phyloP scores from a whole-genome alignment of 345 rosid genomes.

The Luvunga scandens region DNA sequence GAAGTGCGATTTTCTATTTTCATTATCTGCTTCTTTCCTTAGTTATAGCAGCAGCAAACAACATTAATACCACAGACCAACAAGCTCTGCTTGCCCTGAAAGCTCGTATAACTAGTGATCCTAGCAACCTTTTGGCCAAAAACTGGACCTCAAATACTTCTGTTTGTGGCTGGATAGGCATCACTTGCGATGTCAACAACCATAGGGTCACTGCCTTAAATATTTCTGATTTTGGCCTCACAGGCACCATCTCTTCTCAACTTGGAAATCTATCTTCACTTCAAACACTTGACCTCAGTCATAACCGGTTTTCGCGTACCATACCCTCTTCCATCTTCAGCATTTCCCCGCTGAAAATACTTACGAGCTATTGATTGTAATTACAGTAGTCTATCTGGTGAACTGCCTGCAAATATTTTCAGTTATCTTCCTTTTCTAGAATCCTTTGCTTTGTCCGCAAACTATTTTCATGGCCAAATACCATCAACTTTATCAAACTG shows the following conservation, averaged over 20 bases:
- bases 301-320: not conserved
- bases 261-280: not conserved
- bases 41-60: not conserved
- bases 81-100: not conserved
- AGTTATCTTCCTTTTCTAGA: no score
- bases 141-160: not conserved
- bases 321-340: no score
- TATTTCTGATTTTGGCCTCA: constrained; percentile 16
- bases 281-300: not conserved
- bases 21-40: not conserved
- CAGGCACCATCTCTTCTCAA: constrained; percentile 15
- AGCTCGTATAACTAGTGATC: constrained; percentile 1
- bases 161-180: not conserved
- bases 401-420: no score
- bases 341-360: no score
- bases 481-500: no score
- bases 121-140: not conserved
- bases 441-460: no score
- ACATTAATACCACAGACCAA: not conserved
- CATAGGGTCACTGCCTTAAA: not conserved
- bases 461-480: no score
- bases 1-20: not conserved
- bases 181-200: not conserved
- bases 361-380: no score
- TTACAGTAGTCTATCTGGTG: no score